These are phyloP conservation scores for Gyromitra esculenta DNA, from an alignment of 2,329 filamentous ascomycete species.

Conservation along the genomic window DNA sequence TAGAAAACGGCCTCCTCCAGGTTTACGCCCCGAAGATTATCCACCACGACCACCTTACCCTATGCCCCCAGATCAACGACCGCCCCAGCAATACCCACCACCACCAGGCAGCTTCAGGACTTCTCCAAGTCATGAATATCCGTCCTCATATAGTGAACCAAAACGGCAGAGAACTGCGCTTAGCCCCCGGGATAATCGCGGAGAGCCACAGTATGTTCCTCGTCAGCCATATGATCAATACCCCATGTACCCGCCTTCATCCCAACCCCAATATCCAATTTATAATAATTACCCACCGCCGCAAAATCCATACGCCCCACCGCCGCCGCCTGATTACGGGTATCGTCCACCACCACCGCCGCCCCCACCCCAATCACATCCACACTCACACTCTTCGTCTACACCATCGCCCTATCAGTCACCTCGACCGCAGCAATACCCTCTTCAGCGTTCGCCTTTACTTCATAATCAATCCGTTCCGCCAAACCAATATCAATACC, in stretches of 20 bases:
- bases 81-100: conserved; percentile 39
- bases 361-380: conserved; percentile 36
- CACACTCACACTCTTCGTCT: conserved; percentile 51
- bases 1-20: conserved; percentile 54
- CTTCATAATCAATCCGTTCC: conserved; percentile 44
- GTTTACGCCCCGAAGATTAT: conserved; percentile 54
- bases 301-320: conserved; percentile 44
- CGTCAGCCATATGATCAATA: conserved; percentile 50
- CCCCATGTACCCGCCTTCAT: conserved; percentile 52
- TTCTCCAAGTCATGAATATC: conserved; percentile 53
- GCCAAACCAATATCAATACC: conserved; percentile 50
- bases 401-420: conserved; percentile 53
- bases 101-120: conserved; percentile 38
- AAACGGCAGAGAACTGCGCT: conserved; percentile 52
- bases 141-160: conserved; percentile 40
- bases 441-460: conserved; percentile 45
- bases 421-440: conserved; percentile 47
- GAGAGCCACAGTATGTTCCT: conserved; percentile 47
- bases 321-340: conserved; percentile 48
- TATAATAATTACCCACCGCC: conserved; percentile 48
- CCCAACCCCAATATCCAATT: conserved; percentile 49
- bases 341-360: conserved; percentile 49
- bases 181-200: conserved; percentile 51
- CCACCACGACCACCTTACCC: conserved; percentile 43
- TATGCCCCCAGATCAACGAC: conserved; percentile 50